Evolutionary conservation across 176 grass and related monocot genomes (phyloP), one percentile per base, ranked within the genome.

Genomic region (Oryza rufipogon): DNA sequence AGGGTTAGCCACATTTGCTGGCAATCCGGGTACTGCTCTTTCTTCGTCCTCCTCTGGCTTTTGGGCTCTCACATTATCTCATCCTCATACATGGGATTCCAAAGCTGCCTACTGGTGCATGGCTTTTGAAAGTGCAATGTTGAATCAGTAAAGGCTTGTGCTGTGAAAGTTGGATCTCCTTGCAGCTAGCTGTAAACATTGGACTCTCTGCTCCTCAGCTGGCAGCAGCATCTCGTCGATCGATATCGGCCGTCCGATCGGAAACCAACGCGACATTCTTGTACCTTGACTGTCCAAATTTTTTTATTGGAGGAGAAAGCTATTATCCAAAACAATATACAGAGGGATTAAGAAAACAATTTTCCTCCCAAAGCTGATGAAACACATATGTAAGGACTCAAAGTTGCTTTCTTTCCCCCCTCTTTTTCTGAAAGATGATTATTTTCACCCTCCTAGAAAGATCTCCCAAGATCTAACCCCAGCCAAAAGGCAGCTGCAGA

Each of bases 71-170:
- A 17, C 54, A n/a, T 58, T 58, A 58, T 63, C 58, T 63, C 48
- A 46, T 22, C 58, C 58, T 63, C 63, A 46, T 30, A 19, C 89
- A 84, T 84, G 80, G 80, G 89, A 91, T 91, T 58, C 89, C 89
- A 87, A 91, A 91, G 89, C 38, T 70, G 65, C 81, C 17, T 56
- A n/a, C 54, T 84, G 9, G 8, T 63, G 63, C 64, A 34, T 56
- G 39, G 60, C 19, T 72, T 71, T 89, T 66, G 42, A 84, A 87
- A 91, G 89, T 54, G 30, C 75, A 65, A 11, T 15, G 76, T 66
- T 65, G 85, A 76, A 56, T 86, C 85, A 75, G 70, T 63, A 22
- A 84, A 87, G 87, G 85, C 9, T 13, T 36, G 76, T 26, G n/a
- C 54, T 46, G 69, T 64, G 32, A 91, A 91, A 91, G 85, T 39